Percentiles rank a stretch among this genome's conserved stretches.
These are phyloP conservation scores for Boletus patriciae DNA, from an alignment of 768 basidiomycete genomes.

Conservation along the genomic window DNA sequence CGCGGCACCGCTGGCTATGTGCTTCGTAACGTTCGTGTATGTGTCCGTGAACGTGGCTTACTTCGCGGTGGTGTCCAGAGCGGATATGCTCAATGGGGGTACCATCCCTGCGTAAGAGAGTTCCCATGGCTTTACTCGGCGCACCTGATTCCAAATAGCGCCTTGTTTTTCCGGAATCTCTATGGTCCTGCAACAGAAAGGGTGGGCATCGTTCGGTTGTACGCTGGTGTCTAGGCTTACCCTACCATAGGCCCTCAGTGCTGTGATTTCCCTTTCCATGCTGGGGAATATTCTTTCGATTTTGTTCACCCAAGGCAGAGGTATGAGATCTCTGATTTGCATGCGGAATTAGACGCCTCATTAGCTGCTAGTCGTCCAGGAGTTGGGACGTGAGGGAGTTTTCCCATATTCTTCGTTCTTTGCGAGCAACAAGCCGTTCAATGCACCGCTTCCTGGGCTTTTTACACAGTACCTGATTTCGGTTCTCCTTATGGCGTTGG, in stretches of 20 bases:
- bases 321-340: constrained; percentile 34
- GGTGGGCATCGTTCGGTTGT: constrained; percentile 34
- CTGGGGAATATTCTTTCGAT: constrained; percentile 64
- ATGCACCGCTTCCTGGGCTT: constrained; percentile 63
- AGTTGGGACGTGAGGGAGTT: constrained; percentile 70
- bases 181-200: constrained; percentile 62
- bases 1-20: constrained; percentile 67
- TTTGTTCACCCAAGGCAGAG: constrained; percentile 66
- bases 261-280: constrained; percentile 61
- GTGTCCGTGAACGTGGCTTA: constrained; percentile 70
- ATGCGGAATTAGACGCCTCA: constrained; percentile 5
- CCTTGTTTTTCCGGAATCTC: constrained; percentile 72
- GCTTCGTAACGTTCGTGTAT: constrained; percentile 58
- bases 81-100: constrained; percentile 63
- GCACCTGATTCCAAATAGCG: constrained; percentile 36
- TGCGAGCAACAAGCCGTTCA: constrained; percentile 69
- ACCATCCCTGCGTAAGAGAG: constrained; percentile 64
- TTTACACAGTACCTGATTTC: constrained; percentile 63
- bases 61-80: constrained; percentile 69
- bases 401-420: constrained; percentile 67
- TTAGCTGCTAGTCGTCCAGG: constrained; percentile 56
- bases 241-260: constrained; percentile 50
- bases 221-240: neutral
- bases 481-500: constrained; percentile 49
- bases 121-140: neutral